Evolutionary conservation across 805 yeast species (phyloP).

Genomic region (Saccharomycopsis schoenii): DNA sequence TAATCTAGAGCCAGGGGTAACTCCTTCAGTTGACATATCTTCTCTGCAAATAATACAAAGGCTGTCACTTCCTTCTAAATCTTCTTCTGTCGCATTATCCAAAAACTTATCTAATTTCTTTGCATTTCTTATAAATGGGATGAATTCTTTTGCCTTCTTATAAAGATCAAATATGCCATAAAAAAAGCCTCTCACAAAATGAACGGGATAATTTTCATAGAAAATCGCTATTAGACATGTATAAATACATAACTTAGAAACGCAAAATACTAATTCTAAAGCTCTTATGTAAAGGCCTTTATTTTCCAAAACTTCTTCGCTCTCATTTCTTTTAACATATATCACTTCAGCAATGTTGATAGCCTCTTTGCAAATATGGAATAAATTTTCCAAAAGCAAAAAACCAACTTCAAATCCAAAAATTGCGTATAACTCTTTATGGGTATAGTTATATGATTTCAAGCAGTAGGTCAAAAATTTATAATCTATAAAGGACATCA

Average conservation of each 20-base stretch:
- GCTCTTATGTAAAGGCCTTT: constrained; percentile 50
- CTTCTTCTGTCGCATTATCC: constrained; percentile 50
- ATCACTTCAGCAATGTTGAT: constrained; percentile 49
- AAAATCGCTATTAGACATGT: constrained; percentile 35
- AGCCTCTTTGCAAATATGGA: constrained; percentile 35
- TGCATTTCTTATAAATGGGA: constrained; percentile 35
- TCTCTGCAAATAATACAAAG: constrained; percentile 88
- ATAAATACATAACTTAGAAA: constrained; percentile 37
- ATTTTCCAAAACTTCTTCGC: constrained; percentile 66
- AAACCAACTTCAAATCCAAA: constrained; percentile 73
- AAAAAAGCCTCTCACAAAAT: constrained; percentile 41
- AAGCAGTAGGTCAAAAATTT: constrained; percentile 20
- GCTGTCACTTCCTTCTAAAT: constrained; percentile 49
- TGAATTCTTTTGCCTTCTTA: constrained; percentile 30
- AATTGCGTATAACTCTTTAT: constrained; percentile 41
- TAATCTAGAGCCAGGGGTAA: constrained; percentile 31
- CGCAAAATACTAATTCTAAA: constrained; percentile 43
- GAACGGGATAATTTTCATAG: constrained; percentile 36
- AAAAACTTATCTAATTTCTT: constrained; percentile 56
- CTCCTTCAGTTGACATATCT: constrained; percentile 51
- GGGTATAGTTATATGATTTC: constrained; percentile 36
- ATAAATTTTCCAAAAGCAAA: constrained; percentile 43
- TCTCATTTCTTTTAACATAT: constrained; percentile 35
- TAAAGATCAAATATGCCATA: constrained; percentile 26
- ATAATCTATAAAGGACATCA: constrained; percentile 34